phyloP scores from a whole-genome alignment of 257 asterid species.

The Solanum pimpinellifolium region DNA sequence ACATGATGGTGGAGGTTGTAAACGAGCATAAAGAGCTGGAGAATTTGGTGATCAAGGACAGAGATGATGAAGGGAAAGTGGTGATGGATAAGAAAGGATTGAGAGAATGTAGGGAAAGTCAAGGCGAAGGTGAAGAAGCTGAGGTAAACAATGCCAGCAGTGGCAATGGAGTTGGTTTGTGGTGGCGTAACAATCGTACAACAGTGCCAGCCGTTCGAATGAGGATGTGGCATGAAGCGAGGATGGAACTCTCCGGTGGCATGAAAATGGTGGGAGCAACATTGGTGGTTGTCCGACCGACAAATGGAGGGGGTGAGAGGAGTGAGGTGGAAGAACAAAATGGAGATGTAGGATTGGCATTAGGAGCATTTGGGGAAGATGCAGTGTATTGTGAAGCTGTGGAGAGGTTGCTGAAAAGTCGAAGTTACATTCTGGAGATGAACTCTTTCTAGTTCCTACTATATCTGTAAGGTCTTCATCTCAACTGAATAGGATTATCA shows the following conservation, averaged over 20 bases:
- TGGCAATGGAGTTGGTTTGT: conserved; percentile 6
- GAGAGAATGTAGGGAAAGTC: conserved; percentile 24
- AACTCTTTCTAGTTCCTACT: conserved; percentile 29
- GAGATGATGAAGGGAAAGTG: conserved; percentile 41
- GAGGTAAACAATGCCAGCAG: background rate
- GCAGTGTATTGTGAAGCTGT: conserved; percentile 30
- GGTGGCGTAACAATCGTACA: conserved; percentile 53
- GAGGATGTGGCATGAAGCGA: conserved; percentile 51
- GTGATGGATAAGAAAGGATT: conserved; percentile 40
- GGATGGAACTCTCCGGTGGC: conserved; percentile 32
- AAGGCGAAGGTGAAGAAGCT: conserved; percentile 16
- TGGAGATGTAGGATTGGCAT: conserved; percentile 34
- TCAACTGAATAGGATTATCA: background rate
- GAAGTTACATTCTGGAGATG: conserved; percentile 59
- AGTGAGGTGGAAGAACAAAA: conserved; percentile 28
- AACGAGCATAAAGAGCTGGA: conserved; percentile 31
- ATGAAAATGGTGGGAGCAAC: conserved; percentile 47
- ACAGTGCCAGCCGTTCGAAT: conserved; percentile 51
- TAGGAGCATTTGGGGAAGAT: conserved; percentile 37
- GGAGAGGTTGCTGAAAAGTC: conserved; percentile 35
- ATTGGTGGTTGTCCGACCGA: conserved; percentile 45
- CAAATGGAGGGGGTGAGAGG: conserved; percentile 2
- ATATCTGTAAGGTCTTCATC: background rate
- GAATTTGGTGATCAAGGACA: conserved; percentile 30
- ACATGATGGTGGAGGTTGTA: conserved; percentile 41